Evolutionary conservation across 2,329 filamentous ascomycete species (phyloP).

Genomic region (Tolypocladium album): DNA sequence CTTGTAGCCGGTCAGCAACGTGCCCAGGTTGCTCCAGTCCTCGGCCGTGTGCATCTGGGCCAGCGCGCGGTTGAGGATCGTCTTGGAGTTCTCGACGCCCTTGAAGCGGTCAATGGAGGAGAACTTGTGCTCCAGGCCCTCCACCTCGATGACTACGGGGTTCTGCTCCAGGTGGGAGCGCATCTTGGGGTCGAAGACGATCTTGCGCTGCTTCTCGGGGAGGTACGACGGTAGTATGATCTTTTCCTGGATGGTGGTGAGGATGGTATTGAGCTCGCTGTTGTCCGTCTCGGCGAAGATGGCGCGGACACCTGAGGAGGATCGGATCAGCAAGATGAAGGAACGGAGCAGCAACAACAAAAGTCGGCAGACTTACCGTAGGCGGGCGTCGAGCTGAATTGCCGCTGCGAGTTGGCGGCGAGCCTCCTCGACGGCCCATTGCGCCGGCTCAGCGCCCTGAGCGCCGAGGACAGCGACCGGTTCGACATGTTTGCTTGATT

Average conservation of each 20-base stretch:
- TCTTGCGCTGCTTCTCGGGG: constrained; percentile 37
- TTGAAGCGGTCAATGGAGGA: constrained; percentile 29
- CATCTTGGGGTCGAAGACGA: constrained; percentile 37
- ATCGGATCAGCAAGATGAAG: constrained; percentile 3
- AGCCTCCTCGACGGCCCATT: neutral
- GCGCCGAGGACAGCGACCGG: constrained; percentile 12
- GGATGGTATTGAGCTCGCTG: constrained; percentile 38
- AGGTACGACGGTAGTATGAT: constrained; percentile 55
- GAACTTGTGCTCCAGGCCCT: constrained; percentile 44
- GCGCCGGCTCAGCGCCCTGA: constrained; percentile 11
- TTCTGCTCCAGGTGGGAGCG: constrained; percentile 39
- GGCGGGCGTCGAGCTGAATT: constrained; percentile 19
- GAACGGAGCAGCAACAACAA: neutral
- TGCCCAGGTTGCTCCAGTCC: constrained; percentile 42
- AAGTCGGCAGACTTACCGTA: constrained; percentile 12
- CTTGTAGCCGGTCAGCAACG: constrained; percentile 38
- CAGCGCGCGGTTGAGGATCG: constrained; percentile 26
- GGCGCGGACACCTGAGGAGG: constrained; percentile 18
- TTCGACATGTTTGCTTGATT: constrained; percentile 8
- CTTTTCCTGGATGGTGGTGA: constrained; percentile 43
- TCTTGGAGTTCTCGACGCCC: constrained; percentile 31
- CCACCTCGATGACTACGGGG: constrained; percentile 47
- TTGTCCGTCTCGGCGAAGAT: constrained; percentile 43
- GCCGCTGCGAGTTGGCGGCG: constrained; percentile 4
- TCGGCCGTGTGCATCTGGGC: constrained; percentile 32